phyloP scores from a whole-genome alignment of 2,329 filamentous ascomycete species.

The Apiospora koreana region DNA sequence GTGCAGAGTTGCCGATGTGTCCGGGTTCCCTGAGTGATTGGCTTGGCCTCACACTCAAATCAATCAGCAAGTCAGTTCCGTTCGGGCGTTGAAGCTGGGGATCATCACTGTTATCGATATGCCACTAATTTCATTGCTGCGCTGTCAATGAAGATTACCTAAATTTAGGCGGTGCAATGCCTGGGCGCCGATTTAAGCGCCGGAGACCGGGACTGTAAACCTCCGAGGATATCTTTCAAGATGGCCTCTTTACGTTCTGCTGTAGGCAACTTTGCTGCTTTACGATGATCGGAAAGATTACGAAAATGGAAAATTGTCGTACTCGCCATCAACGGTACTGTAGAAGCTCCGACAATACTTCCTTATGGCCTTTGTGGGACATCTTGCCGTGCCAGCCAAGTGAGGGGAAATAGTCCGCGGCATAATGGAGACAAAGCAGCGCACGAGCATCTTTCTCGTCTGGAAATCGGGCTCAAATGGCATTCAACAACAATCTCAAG shows the following conservation, averaged over 20 bases:
- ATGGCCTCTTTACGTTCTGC: background rate
- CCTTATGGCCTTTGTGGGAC: background rate
- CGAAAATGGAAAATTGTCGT: too few relatives aligned
- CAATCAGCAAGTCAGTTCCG: background rate
- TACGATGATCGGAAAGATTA: too few relatives aligned
- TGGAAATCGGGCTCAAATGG: background rate
- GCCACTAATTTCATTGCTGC: constrained; percentile 4
- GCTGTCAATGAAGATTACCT: background rate
- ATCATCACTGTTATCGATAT: constrained; percentile 7
- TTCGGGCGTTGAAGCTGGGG: background rate
- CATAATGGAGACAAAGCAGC: background rate
- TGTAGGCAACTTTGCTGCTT: too few relatives aligned
- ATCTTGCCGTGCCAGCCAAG: background rate
- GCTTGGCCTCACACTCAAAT: background rate
- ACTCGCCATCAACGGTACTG: too few relatives aligned
- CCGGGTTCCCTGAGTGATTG: background rate
- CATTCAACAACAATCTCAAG: too few relatives aligned
- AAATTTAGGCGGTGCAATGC: background rate
- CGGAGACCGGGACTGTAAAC: background rate
- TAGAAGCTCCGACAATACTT: too few relatives aligned
- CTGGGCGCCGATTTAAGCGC: background rate
- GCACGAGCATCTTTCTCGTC: background rate
- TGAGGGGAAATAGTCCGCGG: background rate
- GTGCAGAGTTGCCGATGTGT: background rate
- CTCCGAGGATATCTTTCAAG: background rate